Evolutionary conservation across 805 yeast species (phyloP), one percentile per base, ranked within the genome.

Genomic region (Zygoascus flipseniorum): DNA sequence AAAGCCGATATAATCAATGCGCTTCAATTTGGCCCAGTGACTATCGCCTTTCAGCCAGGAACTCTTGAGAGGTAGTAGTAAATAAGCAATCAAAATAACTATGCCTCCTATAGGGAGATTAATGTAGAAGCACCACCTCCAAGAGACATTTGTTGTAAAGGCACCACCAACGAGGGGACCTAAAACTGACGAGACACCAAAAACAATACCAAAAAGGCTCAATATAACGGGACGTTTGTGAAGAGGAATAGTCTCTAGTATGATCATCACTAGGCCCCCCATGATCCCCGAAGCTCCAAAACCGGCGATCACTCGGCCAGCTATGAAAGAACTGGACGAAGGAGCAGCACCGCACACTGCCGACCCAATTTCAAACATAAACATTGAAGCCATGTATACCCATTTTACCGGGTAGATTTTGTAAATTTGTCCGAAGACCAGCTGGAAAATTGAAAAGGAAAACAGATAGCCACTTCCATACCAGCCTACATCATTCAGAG

Each of bases 211-310:
- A 42, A 14, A 35, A 3, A 35, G 8, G 39, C 39, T 35, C 13
- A 35, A 3, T 13, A 13, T 2, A 31, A 86, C 66, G 1, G 93
- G 95, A 56, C 97, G 73, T 48, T 83, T 81, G 53, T 92, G 76
- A 56, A 85, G 75, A 2, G 92, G 81, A 31, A 88, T 82, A 48
- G 86, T 73, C 67, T 89, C 96, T 20, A 89, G 80, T 59, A 85
- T 77, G 9, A 89, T 76, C 51, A 89, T 83, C 6, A 93, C 82
- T 16, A 87, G 79, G 60, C 87, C 71, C 0, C 89, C 77, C 47
- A 82, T 82, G 62, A 88, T 78, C 1, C 96, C 96, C 11, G 95
- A 92, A 16, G 95, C 96, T 14, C 96, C 96, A 54, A 85, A 76
- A 19, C 97, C 97, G 32, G 95, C 83, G 48, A 89, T 72, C 55